Evolutionary conservation across 495 filamentous ascomycete genomes (phyloP).

Genomic region (Penicillium lividum): DNA sequence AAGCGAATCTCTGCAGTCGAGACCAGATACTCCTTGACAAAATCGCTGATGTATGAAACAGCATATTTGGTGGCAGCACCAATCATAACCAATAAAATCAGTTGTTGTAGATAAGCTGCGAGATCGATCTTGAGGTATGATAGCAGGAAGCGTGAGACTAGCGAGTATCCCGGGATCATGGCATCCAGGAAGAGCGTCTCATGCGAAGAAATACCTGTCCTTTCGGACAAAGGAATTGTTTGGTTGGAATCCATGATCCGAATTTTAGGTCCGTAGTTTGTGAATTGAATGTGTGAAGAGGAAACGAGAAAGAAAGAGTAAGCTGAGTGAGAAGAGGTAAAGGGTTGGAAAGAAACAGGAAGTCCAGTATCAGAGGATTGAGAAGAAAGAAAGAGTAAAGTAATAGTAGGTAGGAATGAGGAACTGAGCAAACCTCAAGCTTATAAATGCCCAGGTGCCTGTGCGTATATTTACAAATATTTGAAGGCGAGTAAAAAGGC

Average conservation of each 20-base stretch:
- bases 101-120: constrained; percentile 64
- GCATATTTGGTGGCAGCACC: constrained; percentile 53
- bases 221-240: constrained; percentile 24
- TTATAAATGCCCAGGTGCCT: too few relatives aligned
- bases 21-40: constrained; percentile 36
- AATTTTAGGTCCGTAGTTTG: too few relatives aligned
- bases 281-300: not conserved
- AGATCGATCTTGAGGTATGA: constrained; percentile 69
- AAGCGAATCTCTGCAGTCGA: constrained; percentile 63
- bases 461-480: too few relatives aligned
- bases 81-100: constrained; percentile 53
- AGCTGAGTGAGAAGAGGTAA: too few relatives aligned
- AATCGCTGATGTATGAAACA: constrained; percentile 39
- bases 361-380: too few relatives aligned
- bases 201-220: constrained; percentile 16
- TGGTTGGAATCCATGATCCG: constrained; percentile 27
- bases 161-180: constrained; percentile 72
- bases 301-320: not conserved
- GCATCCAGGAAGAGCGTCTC: constrained; percentile 62
- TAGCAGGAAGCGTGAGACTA: constrained; percentile 59
- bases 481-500: too few relatives aligned
- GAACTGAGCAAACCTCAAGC: too few relatives aligned
- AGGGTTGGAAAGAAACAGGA: too few relatives aligned
- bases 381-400: not conserved
- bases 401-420: not conserved